Evolutionary conservation across 2,329 filamentous ascomycete species (phyloP).

Genomic region (Ascochyta viciae-villosae): DNA sequence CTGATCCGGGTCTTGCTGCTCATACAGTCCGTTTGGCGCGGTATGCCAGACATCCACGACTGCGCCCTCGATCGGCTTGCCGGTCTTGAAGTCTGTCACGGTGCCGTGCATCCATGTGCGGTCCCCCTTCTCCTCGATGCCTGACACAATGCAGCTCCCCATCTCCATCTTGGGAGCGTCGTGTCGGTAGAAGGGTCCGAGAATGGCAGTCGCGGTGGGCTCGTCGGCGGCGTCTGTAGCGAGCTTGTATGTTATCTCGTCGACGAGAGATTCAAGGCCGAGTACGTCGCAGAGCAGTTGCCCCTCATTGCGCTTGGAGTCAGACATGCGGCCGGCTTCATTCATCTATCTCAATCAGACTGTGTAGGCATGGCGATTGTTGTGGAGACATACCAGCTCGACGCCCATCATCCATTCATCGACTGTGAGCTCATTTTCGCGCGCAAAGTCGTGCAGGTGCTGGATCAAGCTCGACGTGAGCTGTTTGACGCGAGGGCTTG

Average conservation of each 20-base stretch:
- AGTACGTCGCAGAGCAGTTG: slow-evolving; percentile 66
- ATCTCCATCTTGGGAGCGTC: slow-evolving; percentile 74
- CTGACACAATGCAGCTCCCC: slow-evolving; percentile 69
- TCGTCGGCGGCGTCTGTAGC: slow-evolving; percentile 58
- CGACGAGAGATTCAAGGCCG: slow-evolving; percentile 68
- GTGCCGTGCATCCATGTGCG: slow-evolving; percentile 70
- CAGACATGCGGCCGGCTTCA: slow-evolving; percentile 68
- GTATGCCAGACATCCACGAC: slow-evolving; percentile 82
- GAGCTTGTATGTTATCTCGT: slow-evolving; percentile 78
- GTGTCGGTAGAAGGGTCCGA: slow-evolving; percentile 84
- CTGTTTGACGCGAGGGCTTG: slow-evolving; percentile 67
- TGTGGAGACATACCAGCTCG: slow-evolving; percentile 61
- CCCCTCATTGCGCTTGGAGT: slow-evolving; percentile 68
- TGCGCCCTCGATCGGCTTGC: slow-evolving; percentile 69
- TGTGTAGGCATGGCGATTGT: background rate
- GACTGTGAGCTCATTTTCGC: slow-evolving; percentile 78
- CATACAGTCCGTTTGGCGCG: slow-evolving; percentile 70
- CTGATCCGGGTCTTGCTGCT: slow-evolving; percentile 76
- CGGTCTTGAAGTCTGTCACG: slow-evolving; percentile 65
- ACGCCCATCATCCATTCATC: slow-evolving; percentile 81
- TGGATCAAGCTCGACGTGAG: slow-evolving; percentile 70
- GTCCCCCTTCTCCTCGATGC: slow-evolving; percentile 56
- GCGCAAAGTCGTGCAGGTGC: slow-evolving; percentile 79
- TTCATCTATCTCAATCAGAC: slow-evolving; percentile 56
- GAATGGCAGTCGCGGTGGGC: slow-evolving; percentile 77